Conservation (phyloP, 345 rosid genomes). For the Populus ilicifolia region DNA sequence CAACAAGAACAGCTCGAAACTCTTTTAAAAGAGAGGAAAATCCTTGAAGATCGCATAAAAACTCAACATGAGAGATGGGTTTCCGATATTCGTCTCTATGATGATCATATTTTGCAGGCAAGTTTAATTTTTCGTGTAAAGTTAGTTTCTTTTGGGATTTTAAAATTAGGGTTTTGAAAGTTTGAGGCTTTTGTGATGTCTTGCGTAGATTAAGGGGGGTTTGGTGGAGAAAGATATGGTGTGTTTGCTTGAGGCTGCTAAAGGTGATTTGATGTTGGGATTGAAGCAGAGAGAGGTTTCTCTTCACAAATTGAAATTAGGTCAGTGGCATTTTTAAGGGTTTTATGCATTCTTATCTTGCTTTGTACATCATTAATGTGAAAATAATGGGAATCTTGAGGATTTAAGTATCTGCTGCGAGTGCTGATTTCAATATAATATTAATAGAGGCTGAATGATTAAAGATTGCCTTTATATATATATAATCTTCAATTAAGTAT, state of each 20-base stretch:
- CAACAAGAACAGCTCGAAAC: conserved; percentile 65
- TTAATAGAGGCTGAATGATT: background rate
- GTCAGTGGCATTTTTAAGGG: conserved; percentile 25
- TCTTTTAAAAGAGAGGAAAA: conserved; percentile 52
- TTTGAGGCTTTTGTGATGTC: conserved; percentile 6
- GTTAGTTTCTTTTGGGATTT: conserved; percentile 3
- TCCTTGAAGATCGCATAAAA: conserved; percentile 50
- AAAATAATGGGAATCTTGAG: background rate
- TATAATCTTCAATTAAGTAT: background rate
- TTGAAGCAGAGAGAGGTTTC: conserved; percentile 52
- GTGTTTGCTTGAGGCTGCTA: conserved; percentile 37
- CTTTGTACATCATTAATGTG: background rate
- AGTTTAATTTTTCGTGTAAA: background rate
- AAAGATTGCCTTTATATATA: background rate
- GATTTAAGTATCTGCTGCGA: background rate
- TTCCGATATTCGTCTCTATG: conserved; percentile 43
- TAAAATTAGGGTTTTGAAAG: conserved; percentile 30
- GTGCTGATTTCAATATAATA: background rate
- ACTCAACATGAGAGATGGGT: conserved; percentile 42
- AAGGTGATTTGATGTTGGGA: conserved; percentile 53
- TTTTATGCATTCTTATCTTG: background rate
- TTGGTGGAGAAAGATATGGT: conserved; percentile 45
- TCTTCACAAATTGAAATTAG: conserved; percentile 47
- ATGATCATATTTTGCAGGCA: conserved; percentile 54
- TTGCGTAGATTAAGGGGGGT: conserved; percentile 40